A percentile compares a stretch with the other conserved stretches of the same genome.
Conservation (phyloP, 306 rosid genomes). For the Prunus mongolica region DNA sequence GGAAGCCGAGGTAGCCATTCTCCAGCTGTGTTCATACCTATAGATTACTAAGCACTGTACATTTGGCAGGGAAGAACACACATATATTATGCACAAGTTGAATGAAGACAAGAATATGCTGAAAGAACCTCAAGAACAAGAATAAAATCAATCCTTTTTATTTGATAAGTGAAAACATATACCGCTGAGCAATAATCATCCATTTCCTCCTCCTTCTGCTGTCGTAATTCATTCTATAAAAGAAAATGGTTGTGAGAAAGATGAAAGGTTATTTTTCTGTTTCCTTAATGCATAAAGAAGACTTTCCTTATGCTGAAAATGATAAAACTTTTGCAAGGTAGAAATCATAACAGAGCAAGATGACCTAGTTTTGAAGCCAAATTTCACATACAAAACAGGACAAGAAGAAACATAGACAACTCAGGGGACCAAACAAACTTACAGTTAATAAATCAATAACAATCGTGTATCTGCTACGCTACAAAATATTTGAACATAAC, state of each 20-base stretch:
- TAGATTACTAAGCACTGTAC: neutral
- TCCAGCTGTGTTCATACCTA: neutral
- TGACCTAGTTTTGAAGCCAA: neutral
- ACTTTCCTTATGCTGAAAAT: neutral
- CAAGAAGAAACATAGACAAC: neutral
- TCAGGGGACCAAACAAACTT: neutral
- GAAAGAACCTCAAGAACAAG: neutral
- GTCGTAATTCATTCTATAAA: slow-evolving; percentile 80
- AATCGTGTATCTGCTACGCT: neutral
- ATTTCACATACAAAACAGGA: neutral
- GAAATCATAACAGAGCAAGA: neutral
- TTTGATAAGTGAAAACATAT: slow-evolving; percentile 3
- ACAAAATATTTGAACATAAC: neutral
- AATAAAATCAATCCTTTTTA: neutral
- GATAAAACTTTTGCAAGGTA: neutral
- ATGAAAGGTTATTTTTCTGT: neutral
- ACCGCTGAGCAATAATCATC: slow-evolving; percentile 97
- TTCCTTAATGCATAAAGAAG: neutral
- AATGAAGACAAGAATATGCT: neutral
- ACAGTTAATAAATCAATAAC: neutral
- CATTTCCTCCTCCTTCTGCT: slow-evolving; percentile 93
- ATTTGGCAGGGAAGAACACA: neutral
- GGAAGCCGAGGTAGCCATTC: neutral
- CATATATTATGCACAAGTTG: neutral
- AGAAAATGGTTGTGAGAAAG: slow-evolving; percentile 1